These are phyloP conservation scores for Aspergillus cejpii DNA, from an alignment of 2,329 filamentous ascomycete genomes.

Conservation along the genomic window DNA sequence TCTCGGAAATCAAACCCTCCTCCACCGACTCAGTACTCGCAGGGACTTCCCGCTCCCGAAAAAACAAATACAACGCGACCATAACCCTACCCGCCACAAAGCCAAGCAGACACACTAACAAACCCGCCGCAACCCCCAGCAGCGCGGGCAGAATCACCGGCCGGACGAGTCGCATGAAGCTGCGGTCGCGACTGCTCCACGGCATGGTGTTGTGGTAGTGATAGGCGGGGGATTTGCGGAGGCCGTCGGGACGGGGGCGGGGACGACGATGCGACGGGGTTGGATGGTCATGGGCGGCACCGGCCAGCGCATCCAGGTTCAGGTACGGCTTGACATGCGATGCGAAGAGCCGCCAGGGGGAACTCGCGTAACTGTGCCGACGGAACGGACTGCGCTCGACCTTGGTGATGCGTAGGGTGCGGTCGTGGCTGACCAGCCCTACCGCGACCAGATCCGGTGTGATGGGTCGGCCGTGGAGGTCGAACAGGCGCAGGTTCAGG, in stretches of 20 bases:
- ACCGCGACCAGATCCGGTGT: conserved; percentile 26
- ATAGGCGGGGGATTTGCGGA: conserved; percentile 9
- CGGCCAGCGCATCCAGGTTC: background rate
- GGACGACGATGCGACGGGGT: conserved; percentile 6
- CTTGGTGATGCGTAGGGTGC: conserved; percentile 22
- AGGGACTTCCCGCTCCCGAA: background rate
- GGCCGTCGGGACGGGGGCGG: conserved; percentile 16
- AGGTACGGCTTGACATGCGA: conserved; percentile 1
- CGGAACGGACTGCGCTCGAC: conserved; percentile 21
- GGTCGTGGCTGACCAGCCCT: conserved; percentile 23
- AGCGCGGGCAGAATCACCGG: conserved; percentile 37
- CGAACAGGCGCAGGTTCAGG: conserved; percentile 21
- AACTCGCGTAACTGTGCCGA: background rate
- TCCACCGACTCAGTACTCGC: conserved; percentile 1
- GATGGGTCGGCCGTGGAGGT: conserved; percentile 21
- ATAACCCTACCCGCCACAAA: conserved; percentile 30
- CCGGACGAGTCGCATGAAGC: conserved; percentile 27
- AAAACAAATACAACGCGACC: conserved; percentile 12
- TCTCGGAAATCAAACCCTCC: conserved; percentile 13
- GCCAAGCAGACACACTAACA: conserved; percentile 35
- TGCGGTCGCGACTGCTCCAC: conserved; percentile 16
- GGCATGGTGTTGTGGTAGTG: conserved; percentile 18
- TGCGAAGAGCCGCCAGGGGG: background rate
- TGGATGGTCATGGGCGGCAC: background rate
- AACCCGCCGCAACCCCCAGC: conserved; percentile 33